A percentile compares a stretch with the other conserved stretches of the same genome.
These are phyloP conservation scores for Diaporthe destruens DNA, from an alignment of 2,329 filamentous ascomycete species.

Conservation along the genomic window DNA sequence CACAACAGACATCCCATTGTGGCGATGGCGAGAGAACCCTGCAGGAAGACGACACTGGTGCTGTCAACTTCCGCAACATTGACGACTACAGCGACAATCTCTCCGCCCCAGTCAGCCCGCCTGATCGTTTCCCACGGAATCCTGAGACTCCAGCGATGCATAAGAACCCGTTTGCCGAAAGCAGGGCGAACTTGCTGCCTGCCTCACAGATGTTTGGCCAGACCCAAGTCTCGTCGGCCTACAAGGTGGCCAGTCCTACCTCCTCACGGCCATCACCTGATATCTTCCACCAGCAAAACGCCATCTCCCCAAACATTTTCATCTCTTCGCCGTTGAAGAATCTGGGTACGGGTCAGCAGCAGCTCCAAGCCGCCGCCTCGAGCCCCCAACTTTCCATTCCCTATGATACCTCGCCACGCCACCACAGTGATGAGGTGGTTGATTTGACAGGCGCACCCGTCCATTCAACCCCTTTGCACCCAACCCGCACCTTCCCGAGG, in stretches of 20 bases:
- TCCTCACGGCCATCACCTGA: conserved; percentile 69
- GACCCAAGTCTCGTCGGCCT: conserved; percentile 66
- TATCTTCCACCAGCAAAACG: conserved; percentile 54
- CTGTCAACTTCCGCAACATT: conserved; percentile 59
- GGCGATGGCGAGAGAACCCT: conserved; percentile 52
- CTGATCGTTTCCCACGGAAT: conserved; percentile 34
- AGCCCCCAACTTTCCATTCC: conserved; percentile 52
- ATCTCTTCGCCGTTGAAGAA: conserved; percentile 64
- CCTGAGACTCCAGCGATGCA: conserved; percentile 64
- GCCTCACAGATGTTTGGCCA: conserved; percentile 67
- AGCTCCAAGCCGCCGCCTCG: conserved; percentile 55
- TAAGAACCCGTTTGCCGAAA: conserved; percentile 62
- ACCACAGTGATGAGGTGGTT: conserved; percentile 38
- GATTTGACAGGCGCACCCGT: conserved; percentile 10
- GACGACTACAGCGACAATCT: conserved; percentile 56
- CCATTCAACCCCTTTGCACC: background rate
- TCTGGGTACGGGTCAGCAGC: conserved; percentile 61
- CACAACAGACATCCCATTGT: conserved; percentile 32
- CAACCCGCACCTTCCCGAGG: conserved; percentile 8
- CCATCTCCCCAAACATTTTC: conserved; percentile 60
- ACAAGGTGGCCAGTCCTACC: conserved; percentile 65
- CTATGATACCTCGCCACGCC: conserved; percentile 37
- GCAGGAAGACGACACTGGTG: conserved; percentile 63
- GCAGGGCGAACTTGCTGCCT: conserved; percentile 51
- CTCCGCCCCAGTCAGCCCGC: conserved; percentile 46